phyloP scores from a whole-genome alignment of 805 yeast genomes.

The Candida patagonica region DNA sequence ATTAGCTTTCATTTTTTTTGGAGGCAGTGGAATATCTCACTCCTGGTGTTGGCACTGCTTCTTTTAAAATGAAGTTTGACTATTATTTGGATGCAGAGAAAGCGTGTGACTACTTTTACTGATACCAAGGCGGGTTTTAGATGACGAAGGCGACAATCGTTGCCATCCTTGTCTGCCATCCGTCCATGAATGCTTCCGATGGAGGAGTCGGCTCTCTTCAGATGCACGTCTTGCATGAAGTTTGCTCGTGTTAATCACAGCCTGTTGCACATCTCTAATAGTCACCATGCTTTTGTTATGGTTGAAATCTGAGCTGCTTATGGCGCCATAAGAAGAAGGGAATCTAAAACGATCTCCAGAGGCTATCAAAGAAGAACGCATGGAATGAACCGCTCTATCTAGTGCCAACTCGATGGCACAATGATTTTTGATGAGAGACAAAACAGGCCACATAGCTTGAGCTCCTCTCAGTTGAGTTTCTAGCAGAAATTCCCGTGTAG shows the following conservation, averaged over 20 bases:
- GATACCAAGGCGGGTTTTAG: background rate
- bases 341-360: background rate
- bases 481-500: constrained; percentile 64
- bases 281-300: background rate
- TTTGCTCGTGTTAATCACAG: too few relatives aligned
- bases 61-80: too few relatives aligned
- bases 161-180: background rate
- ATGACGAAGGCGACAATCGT: background rate
- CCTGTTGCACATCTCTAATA: background rate
- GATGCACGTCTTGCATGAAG: too few relatives aligned
- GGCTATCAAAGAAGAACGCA: constrained; percentile 33
- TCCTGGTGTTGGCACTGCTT: too few relatives aligned
- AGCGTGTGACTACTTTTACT: background rate
- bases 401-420: constrained; percentile 83
- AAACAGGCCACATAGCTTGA: constrained; percentile 87
- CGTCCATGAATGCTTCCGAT: background rate
- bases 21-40: too few relatives aligned
- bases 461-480: constrained; percentile 76
- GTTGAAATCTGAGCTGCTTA: background rate
- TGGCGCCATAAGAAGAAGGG: background rate
- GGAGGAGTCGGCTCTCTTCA: too few relatives aligned
- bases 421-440: constrained; percentile 77
- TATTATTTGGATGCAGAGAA: too few relatives aligned
- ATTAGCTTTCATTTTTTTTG: too few relatives aligned
- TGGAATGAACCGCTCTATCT: constrained; percentile 63